phyloP scores from a whole-genome alignment of 2,329 filamentous ascomycete species.

The Pseudogymnoascus sp. region DNA sequence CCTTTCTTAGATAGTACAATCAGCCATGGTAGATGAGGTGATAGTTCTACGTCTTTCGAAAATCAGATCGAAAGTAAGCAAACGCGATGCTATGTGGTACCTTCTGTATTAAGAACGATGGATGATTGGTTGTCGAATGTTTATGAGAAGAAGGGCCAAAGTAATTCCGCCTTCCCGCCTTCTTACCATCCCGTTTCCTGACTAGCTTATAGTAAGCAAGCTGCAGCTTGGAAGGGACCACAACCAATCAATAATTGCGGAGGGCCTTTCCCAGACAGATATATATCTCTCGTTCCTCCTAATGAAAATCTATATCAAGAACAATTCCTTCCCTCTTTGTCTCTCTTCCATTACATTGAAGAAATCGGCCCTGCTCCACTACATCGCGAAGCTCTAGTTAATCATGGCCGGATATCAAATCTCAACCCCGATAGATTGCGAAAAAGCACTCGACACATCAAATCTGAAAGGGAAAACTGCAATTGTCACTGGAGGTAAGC shows the following conservation, averaged over 20 bases:
- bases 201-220: neutral
- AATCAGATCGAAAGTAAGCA: no score
- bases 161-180: neutral
- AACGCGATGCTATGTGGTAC: no score
- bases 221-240: neutral
- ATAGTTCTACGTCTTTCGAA: no score
- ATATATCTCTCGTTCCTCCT: neutral
- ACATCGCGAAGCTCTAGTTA: neutral
- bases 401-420: neutral
- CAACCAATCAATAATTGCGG: neutral
- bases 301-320: neutral
- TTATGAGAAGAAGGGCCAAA: no score
- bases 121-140: no score
- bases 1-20: no score
- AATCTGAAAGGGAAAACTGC: slow-evolving; percentile 26
- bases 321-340: neutral
- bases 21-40: no score
- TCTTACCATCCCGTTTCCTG: neutral
- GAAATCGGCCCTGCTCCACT: neutral
- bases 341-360: neutral
- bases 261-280: neutral
- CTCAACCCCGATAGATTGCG: slow-evolving; percentile 13
- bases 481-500: slow-evolving; percentile 25
- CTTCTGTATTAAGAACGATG: no score
- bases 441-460: slow-evolving; percentile 13